Conservation (phyloP, 2,329 filamentous ascomycete species). For the Phialophora verrucosa region DNA sequence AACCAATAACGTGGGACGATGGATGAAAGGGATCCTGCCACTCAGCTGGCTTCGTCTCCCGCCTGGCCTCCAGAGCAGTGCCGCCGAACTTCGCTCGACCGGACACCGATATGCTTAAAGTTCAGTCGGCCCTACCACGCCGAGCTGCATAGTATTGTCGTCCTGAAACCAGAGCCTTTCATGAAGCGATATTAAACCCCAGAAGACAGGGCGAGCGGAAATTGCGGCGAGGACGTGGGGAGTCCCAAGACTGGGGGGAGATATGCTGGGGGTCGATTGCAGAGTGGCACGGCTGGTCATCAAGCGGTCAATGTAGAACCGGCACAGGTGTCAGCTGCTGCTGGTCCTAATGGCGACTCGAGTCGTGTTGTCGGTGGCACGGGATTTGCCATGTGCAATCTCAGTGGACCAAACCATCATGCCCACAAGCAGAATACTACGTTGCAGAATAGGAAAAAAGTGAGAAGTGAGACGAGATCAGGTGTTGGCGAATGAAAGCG, state of each 20-base stretch:
- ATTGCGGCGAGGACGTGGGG: not conserved
- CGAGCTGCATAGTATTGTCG: slow-evolving; percentile 14
- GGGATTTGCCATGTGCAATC: not conserved
- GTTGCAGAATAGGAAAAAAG: not conserved
- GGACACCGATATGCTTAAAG: slow-evolving; percentile 8
- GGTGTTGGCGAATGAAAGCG: not conserved
- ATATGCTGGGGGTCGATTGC: not conserved
- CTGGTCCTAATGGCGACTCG: not conserved
- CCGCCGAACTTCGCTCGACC: slow-evolving; percentile 11
- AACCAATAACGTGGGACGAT: slow-evolving; percentile 13
- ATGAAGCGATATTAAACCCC: not conserved
- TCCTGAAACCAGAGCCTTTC: not conserved
- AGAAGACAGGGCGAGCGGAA: not conserved
- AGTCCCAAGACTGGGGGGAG: not conserved
- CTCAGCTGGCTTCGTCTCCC: slow-evolving; percentile 12
- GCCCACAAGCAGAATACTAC: slow-evolving; percentile 11
- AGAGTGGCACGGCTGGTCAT: not conserved
- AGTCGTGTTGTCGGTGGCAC: not conserved
- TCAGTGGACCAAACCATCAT: slow-evolving; percentile 2
- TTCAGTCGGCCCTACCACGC: slow-evolving; percentile 1
- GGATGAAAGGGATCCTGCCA: slow-evolving; percentile 9
- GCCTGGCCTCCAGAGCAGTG: not conserved
- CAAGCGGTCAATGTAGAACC: not conserved
- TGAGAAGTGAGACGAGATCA: not conserved
- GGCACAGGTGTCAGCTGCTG: slow-evolving; percentile 4